Conservation (phyloP, 192 early-diverging fungal species). For the Backusella westeae region DNA sequence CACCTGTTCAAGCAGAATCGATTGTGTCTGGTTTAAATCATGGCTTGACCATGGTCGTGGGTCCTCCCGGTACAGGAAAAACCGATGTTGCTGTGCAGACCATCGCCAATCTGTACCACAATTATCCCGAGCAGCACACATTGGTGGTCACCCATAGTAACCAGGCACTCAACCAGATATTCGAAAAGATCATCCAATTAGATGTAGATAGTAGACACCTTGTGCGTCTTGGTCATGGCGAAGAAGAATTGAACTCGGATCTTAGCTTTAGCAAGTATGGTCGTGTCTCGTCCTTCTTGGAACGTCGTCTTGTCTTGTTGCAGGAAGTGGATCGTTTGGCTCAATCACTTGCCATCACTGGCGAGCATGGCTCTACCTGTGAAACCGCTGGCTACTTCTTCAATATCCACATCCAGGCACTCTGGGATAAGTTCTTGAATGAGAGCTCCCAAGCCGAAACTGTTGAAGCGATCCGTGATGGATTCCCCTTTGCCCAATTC, state of each 20-base stretch:
- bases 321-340: constrained; percentile 77
- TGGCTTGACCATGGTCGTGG: constrained; percentile 92
- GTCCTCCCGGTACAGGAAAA: constrained; percentile 98
- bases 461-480: constrained; percentile 40
- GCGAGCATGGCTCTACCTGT: constrained; percentile 89
- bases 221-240: constrained; percentile 92
- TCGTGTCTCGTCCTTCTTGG: constrained; percentile 87
- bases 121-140: constrained; percentile 84
- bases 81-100: constrained; percentile 98
- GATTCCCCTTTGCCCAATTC: constrained; percentile 84
- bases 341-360: constrained; percentile 68
- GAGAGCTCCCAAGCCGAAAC: constrained; percentile 22
- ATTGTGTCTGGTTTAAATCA: constrained; percentile 83
- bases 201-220: constrained; percentile 95
- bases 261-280: constrained; percentile 90
- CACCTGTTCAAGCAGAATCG: constrained; percentile 79
- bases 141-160: constrained; percentile 95
- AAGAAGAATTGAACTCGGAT: constrained; percentile 82
- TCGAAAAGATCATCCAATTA: constrained; percentile 83
- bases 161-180: constrained; percentile 98
- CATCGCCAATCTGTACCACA: constrained; percentile 93
- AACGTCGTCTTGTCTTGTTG: constrained; percentile 73
- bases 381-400: constrained; percentile 93
- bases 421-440: constrained; percentile 71
- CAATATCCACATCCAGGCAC: constrained; percentile 66